Base-by-base conservation (phyloP, 2,329 filamentous ascomycete species). In the Fusarium verticillioides region DNA sequence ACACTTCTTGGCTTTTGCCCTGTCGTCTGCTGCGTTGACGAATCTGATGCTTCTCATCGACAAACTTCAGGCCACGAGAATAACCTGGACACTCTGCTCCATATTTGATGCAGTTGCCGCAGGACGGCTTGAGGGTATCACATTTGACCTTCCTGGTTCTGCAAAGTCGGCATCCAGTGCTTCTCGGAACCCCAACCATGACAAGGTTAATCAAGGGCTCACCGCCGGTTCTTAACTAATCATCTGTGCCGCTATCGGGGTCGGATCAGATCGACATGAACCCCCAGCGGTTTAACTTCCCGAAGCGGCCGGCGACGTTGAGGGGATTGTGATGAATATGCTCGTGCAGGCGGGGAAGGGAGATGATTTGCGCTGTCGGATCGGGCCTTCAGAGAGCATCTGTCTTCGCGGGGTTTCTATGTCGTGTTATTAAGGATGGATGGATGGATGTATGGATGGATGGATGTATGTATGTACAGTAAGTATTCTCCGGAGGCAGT, bases 61-160 rank as follows among this genome's bases (percentile, higher is more conserved):
- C 80, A 61, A 85, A 85, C 73, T 85, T 85, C 69, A 80, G 74
- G 43, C 69, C 67, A 37, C 80, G 78, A 50, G 83, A 80, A 66
- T 83, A 85, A n/a, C 83, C 83, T 10, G 82, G 81, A 61, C 82
- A 85, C 12, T 76, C 75, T 28, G 76, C 79, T 40, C 82, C 81
- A 64, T 84, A 84, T 58, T 78, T 82, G 60, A 76, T 66, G 73
- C 83, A 85, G 59, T 84, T 85, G 30, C 75, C 77, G 61, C 83
- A 84, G 60, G 75, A 78, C 16, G 85, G 85, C 16, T 80, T 81
- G 28, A 70, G 78, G 75, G 86, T 81, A 73, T 87, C 85, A 69
- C 86, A 87, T 79, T 85, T 83, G 65, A 84, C 80, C 53, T 81
- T 81, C 61, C 83, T 79, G 75, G 80, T 82, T 65, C 82, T 79